phyloP scores from a whole-genome alignment of 805 yeast genomes.

The Kurtzmaniella fragi region DNA sequence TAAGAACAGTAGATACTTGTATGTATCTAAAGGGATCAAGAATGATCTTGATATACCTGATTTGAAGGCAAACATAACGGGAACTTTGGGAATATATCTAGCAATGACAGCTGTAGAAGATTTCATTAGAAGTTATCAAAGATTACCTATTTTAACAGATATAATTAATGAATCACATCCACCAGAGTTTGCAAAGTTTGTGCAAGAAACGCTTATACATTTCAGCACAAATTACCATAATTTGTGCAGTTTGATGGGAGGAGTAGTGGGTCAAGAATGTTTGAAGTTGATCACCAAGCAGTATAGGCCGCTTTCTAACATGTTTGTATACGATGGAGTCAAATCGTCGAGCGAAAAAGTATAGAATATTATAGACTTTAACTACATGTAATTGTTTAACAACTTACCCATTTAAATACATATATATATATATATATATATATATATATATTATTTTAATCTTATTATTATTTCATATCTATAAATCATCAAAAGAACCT shows the following conservation, averaged over 20 bases:
- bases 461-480: too few relatives aligned
- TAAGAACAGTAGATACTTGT: constrained; percentile 52
- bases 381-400: too few relatives aligned
- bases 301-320: constrained; percentile 71
- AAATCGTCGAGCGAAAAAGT: constrained; percentile 41
- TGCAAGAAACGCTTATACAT: constrained; percentile 25
- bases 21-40: constrained; percentile 44
- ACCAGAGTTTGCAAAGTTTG: constrained; percentile 9
- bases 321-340: constrained; percentile 70
- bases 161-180: constrained; percentile 15
- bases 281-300: constrained; percentile 74
- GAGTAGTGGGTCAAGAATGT: constrained; percentile 80
- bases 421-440: background rate
- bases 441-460: constrained; percentile 1
- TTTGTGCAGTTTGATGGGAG: constrained; percentile 70
- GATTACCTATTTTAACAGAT: constrained; percentile 18
- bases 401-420: too few relatives aligned
- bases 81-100: constrained; percentile 32
- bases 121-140: constrained; percentile 12
- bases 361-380: background rate
- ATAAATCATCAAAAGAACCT: constrained; percentile 57
- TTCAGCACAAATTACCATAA: constrained; percentile 49
- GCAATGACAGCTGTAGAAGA: constrained; percentile 34
- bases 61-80: constrained; percentile 7
- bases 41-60: constrained; percentile 12